Evolutionary conservation across 129 eudicot genomes (phyloP), one percentile per base, ranked within the genome.

Genomic region (Pittosporum tobira): DNA sequence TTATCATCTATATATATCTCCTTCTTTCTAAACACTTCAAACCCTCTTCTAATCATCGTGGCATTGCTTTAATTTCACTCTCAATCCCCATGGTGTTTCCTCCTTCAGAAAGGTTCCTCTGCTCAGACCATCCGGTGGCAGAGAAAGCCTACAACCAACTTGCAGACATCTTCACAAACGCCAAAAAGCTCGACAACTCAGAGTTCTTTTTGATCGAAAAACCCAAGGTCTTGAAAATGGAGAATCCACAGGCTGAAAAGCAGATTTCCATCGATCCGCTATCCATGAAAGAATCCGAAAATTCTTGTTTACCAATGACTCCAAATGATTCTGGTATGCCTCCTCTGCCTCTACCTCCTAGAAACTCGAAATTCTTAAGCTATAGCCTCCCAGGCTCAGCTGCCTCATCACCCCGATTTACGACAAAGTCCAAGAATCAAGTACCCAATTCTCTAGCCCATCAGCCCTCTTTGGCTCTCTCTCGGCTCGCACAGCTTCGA

Each of bases 181-280:
- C 55, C 42, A 31, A 60, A 28, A 58, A 23, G 20, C 44, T 28
- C 9, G 42, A 40, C 12, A 47, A 43, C 5, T 9, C 49, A n/a
- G 64, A 66, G 62, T 65, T 57, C 34, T 61, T 52, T 12, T 19
- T 44, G 9, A 27, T 69, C 1, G 69, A 59, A 27, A 71, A 57
- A 24, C 68, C 71, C 0, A 24, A 30, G 49, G n/a, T 61, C 29
- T 22, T 56, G 52, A 44, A 20, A 34, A 79, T 56, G 3, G 79
- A 74, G 16, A 68, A 38, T 71, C 51, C 49, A 58, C 62, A 62
- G 25, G 59, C 61, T 52, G 95, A 80, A 80, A 80, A 63, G 64
- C 89, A 82, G 25, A 83, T 83, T 14, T 83, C 89, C 0, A 70
- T 90, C 15, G 97, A 90, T 70, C 97, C 97, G 3, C 55, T 85